Conservation (phyloP, 768 basidiomycete species). For the Leccinum uliginosum region DNA sequence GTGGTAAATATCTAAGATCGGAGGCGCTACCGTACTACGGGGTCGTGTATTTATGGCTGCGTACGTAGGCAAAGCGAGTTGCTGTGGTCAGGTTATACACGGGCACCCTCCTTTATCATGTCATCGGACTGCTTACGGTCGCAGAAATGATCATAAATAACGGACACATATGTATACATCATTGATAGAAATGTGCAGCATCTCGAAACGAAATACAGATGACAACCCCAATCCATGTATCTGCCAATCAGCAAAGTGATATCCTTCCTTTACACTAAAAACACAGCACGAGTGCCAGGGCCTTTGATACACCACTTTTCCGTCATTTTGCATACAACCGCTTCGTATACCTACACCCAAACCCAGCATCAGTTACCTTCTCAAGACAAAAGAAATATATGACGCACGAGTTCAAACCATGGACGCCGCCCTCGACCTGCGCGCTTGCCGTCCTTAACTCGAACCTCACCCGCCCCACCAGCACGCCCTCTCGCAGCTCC, state of each 20-base stretch:
- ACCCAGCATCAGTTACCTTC: slow-evolving; percentile 3
- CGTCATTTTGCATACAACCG: slow-evolving; percentile 40
- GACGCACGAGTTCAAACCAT: slow-evolving; percentile 90
- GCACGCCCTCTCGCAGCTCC: slow-evolving; percentile 65
- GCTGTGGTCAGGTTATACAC: too few species aligned
- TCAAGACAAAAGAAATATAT: slow-evolving; percentile 2
- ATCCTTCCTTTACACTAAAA: neutral
- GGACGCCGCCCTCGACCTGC: slow-evolving; percentile 93
- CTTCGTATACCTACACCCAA: slow-evolving; percentile 47
- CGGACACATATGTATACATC: too few species aligned
- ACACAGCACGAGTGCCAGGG: neutral
- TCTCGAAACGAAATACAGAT: neutral
- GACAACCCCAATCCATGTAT: too few species aligned
- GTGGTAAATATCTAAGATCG: too few species aligned
- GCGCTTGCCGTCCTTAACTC: slow-evolving; percentile 93
- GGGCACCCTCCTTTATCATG: too few species aligned
- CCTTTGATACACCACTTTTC: too few species aligned
- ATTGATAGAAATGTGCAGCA: neutral
- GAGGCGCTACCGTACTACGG: too few species aligned
- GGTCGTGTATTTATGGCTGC: too few species aligned
- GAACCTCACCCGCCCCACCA: slow-evolving; percentile 69
- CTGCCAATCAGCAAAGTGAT: neutral
- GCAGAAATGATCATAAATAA: too few species aligned
- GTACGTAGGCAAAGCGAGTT: too few species aligned
- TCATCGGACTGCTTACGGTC: too few species aligned